Base-by-base conservation (phyloP, 176 grass and related monocot genomes). In the Carex scoparia region DNA sequence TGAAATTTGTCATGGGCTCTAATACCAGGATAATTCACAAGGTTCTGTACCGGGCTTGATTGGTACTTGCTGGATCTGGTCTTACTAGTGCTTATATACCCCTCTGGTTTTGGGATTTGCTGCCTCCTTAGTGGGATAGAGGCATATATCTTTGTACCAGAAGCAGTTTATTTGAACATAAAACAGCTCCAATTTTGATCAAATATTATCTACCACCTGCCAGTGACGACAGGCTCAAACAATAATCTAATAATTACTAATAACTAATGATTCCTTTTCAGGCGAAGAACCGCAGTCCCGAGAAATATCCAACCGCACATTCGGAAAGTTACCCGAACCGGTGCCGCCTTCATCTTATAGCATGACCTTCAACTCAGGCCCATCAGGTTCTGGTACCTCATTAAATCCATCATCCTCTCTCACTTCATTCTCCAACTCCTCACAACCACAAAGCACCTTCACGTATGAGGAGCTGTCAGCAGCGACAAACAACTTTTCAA, bases 401-500 rank as follows among this genome's bases (percentile, higher is more conserved):
- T 77, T 48, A 48, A 77, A 77, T 55, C 72, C 72, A 65, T 65
- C 80, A 30, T 49, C 80, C 19, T 82, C 80, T 31, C 27, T 82
- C 49, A 33, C 42, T 49, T 65, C 57, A 23, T 5, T 65, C 7
- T 54, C 80, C n/a, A 82, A 2, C 19, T 51, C 42, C 2, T 80
- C 61, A 7, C 49, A 27, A 30, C 65, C 79, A 19, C 79, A 82
- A 27, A 33, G 49, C 28, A 61, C 31, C 76, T 88, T 88, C 56
- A 69, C 70, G 56, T 88, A 84, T 60, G 62, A 84, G 62, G 87
- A 88, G 59, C 59, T 88, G 42, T 84, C 62, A 48, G 40, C 18
- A 3, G 73, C 83, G 13, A 88, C 87, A 83, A 23, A 88, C 31
- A 77, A 68, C 16, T 88, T 88, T 61, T 88, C 81, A 7, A 51